Base-by-base conservation (phyloP, 208 protist species). In the Naegleria gruberi region DNA sequence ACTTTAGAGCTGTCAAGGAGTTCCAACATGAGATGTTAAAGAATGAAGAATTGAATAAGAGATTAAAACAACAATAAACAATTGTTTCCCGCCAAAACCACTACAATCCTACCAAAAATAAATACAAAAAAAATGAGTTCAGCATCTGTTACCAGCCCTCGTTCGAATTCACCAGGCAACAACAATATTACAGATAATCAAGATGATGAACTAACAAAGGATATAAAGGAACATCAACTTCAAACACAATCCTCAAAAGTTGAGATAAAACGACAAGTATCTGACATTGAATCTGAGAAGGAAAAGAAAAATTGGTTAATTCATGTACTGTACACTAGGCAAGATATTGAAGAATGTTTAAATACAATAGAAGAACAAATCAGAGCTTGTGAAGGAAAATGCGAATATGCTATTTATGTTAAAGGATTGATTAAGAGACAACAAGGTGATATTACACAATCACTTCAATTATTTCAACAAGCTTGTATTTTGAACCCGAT, bases 221-320 rank as follows among this genome's bases (percentile, higher is more conserved):
- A 65, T 65, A 65, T 65, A 30, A 65, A 19, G 12, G 51, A 65
- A 65, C 51, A 65, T 23, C 46, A 55, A 55, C 46, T 19, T 5
- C 46, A 55, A 55, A 5, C 5, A 65, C 51, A 65, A 65, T 23
- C 15, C 15, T 23, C 51, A 65, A 65, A 65, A 65, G 51, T 65
- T 65, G 51, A 65, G 30, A 65, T 65, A 30, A 65, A 65, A 65
- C 51, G 51, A 65, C 51, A 65, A 65, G 51, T 65, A 1, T 65
- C 51, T 23, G 51, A 65, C 0, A 47, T 42, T 42, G 82, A 86
- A 7, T 7, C 42, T 86, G 82, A 86, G 37, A 86, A 86, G 34
- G 96, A 98, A 90, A 92, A 94, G 37, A 94, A 94, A 34, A 99
- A 99, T 93, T 97, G 96, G 94, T 92, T 97, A 23, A 98, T 99